These are phyloP conservation scores for Melocanna baccifera DNA, from an alignment of 176 grass and related monocot species.

Conservation along the genomic window DNA sequence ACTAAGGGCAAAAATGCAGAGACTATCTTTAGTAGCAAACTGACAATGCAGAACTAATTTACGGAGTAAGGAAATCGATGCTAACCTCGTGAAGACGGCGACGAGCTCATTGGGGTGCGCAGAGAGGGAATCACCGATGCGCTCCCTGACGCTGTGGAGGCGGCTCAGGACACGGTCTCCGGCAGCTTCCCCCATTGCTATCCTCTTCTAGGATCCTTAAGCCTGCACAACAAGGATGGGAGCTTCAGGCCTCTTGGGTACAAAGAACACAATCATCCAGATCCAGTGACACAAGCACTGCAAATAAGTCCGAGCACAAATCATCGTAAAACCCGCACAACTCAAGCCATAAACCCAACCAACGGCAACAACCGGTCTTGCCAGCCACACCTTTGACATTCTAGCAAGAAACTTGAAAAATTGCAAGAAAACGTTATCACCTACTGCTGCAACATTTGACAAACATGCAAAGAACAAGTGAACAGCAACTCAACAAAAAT, in stretches of 20 bases:
- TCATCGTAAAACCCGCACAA: background rate
- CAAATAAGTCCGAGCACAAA: background rate
- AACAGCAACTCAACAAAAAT: background rate
- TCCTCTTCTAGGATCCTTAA: slow-evolving; percentile 39
- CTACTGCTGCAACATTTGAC: background rate
- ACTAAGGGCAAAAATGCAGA: background rate
- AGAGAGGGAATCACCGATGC: slow-evolving; percentile 80
- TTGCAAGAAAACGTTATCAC: background rate
- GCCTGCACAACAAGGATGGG: background rate
- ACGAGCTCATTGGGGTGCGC: slow-evolving; percentile 94
- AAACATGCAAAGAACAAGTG: slow-evolving; percentile 4
- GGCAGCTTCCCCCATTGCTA: slow-evolving; percentile 60
- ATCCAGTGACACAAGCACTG: background rate
- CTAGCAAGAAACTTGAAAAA: background rate
- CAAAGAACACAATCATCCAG: background rate
- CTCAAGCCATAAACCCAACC: slow-evolving; percentile 11
- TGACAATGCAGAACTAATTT: background rate
- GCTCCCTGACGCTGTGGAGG: slow-evolving; percentile 87
- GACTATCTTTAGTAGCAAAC: background rate
- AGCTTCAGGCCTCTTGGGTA: background rate
- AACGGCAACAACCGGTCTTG: background rate
- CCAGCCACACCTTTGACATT: background rate
- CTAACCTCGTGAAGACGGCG: slow-evolving; percentile 91
- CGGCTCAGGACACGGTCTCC: slow-evolving; percentile 75
- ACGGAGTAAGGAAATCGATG: background rate